Base-by-base conservation (phyloP, 768 basidiomycete genomes). In the Lactarius akahatsu region DNA sequence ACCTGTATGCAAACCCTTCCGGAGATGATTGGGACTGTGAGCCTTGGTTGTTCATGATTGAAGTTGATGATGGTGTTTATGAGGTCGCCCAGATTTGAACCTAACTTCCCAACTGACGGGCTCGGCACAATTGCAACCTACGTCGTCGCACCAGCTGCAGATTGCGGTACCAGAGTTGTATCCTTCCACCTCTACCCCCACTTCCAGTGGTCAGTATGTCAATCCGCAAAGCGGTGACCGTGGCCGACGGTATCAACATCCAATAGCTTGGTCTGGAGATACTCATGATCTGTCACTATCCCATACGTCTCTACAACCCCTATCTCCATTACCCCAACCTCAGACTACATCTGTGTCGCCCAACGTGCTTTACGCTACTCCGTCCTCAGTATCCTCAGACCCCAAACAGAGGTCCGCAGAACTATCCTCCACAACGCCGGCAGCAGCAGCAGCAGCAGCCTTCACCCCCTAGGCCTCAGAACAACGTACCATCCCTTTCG, bases 1-100 rank as follows among this genome's bases (percentile, higher is more conserved):
- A 38, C 11, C 26, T 15, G 61, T 41, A 38, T 36, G 1, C 6
- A 36, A 28, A 7, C 32, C 38, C 9, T 20, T 2, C 47, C 13
- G 61, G 8, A 23, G 28, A 43, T 16, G 36, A 28, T 20, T 18
- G 43, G 64, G 54, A 57, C n/a, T 15, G 65, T 66, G 23, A 40
- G 65, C 23, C 38, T 26, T 50, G 3, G 16, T 30, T 20, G 3
- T 23, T 13, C n/a, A 26, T 16, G 36, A 15, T 4, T 32, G 23
- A 20, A n/a, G 15, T 26, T 20, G 18, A 55, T 18, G n/a, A 11
- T 18, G 32, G 41, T 36, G 40, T 38, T 59, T 47, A 65, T 47
- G 6, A 20, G 43, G 18, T 34, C n/a, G 13, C 54, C n/a, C 34
- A 36, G 54, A 56, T 47, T 23, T 5, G 16, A 2, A 18, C n/a